Conservation (phyloP, 2,329 filamentous ascomycete genomes). For the Colletotrichum karsti region DNA sequence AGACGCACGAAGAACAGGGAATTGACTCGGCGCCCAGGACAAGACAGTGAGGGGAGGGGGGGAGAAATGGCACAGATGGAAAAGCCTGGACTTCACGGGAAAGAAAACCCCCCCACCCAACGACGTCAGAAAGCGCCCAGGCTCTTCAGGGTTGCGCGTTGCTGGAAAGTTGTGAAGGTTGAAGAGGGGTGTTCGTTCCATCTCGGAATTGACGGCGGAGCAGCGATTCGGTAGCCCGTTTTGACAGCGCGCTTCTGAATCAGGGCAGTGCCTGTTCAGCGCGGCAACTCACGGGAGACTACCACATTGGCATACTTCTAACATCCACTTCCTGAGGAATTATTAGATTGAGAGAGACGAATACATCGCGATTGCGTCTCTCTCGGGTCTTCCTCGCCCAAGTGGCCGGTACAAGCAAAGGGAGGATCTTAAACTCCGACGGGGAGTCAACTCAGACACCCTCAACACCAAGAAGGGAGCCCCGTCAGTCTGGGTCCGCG, state of each 20-base stretch:
- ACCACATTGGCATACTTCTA: neutral
- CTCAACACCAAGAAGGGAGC: too few relatives aligned
- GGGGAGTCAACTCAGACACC: too few relatives aligned
- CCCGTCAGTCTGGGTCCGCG: neutral
- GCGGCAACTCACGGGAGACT: neutral
- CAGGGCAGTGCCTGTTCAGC: slow-evolving; percentile 10
- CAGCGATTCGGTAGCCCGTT: neutral
- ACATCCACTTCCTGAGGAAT: neutral
- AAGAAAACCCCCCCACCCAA: neutral
- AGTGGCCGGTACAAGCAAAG: neutral
- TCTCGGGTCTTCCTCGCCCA: neutral
- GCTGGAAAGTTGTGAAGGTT: neutral
- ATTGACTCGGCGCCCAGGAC: neutral
- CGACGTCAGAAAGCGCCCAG: slow-evolving; percentile 18
- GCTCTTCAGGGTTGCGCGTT: neutral
- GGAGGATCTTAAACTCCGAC: neutral
- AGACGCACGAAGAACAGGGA: slow-evolving; percentile 3
- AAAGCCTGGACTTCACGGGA: neutral
- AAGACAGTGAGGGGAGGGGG: neutral
- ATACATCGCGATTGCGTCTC: neutral
- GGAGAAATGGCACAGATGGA: neutral
- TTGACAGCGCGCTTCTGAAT: neutral
- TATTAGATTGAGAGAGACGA: neutral
- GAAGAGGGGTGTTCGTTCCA: neutral
- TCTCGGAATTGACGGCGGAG: neutral